These are phyloP conservation scores for Trichoderma citrinoviride DNA, from an alignment of 2,329 filamentous ascomycete species.

Conservation along the genomic window DNA sequence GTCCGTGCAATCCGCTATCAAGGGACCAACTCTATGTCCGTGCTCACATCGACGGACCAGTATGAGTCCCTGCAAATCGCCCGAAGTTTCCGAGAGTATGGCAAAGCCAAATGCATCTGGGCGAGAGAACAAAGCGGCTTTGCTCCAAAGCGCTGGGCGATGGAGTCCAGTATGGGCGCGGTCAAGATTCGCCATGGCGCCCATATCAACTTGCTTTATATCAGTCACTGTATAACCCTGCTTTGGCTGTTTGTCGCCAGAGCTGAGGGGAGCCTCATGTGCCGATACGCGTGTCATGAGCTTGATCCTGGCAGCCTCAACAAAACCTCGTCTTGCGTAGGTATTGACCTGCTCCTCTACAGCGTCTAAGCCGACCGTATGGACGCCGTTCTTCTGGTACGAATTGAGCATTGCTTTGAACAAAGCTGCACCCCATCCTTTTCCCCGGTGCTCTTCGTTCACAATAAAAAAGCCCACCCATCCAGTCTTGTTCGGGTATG, in stretches of 20 bases:
- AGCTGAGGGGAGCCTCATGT: not conserved
- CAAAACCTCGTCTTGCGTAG: slow-evolving; percentile 3
- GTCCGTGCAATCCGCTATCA: not conserved
- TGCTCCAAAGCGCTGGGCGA: not conserved
- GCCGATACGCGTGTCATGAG: not conserved
- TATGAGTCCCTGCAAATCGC: not conserved
- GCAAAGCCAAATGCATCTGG: slow-evolving; percentile 6
- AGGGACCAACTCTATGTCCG: not conserved
- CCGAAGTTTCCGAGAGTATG: not conserved
- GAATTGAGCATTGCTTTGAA: not conserved
- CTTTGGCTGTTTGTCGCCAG: not conserved
- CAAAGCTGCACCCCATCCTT: not conserved
- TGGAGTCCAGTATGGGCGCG: not conserved
- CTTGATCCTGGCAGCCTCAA: not conserved
- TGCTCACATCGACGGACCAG: not conserved
- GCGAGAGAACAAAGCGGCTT: not conserved
- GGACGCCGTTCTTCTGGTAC: not conserved
- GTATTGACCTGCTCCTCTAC: not conserved
- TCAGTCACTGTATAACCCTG: not conserved
- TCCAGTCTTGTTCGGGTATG: not conserved
- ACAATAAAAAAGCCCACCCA: slow-evolving; percentile 10
- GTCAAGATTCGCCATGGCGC: not conserved
- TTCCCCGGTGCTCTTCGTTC: not conserved
- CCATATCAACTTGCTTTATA: not conserved
- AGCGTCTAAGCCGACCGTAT: not conserved